These are phyloP conservation scores for Tolypocladium guangdongense DNA, from an alignment of 2,329 filamentous ascomycete genomes.

Conservation along the genomic window DNA sequence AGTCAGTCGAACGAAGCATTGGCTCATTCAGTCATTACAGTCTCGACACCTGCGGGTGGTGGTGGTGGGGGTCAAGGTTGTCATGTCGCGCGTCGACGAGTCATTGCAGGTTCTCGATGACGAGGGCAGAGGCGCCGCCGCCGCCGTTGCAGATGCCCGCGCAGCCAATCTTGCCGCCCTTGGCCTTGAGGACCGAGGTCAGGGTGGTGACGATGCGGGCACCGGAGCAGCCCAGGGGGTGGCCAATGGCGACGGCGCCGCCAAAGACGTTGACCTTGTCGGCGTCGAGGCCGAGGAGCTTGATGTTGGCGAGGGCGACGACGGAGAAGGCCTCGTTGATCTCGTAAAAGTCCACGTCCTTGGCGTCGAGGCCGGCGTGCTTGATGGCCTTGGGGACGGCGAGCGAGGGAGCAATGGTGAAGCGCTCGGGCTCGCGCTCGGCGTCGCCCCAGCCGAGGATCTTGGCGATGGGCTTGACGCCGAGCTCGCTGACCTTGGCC, in stretches of 20 bases:
- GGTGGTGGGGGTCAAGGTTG: conserved; percentile 17
- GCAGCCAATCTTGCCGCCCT: conserved; percentile 86
- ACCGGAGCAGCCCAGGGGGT: conserved; percentile 87
- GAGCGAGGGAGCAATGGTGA: conserved; percentile 86
- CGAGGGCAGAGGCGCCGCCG: conserved; percentile 85
- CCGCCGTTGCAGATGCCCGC: conserved; percentile 98
- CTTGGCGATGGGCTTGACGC: conserved; percentile 85
- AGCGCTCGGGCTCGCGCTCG: conserved; percentile 81
- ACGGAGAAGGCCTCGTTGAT: conserved; percentile 99
- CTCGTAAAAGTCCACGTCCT: conserved; percentile 84
- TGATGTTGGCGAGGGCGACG: conserved; percentile 91
- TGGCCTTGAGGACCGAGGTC: conserved; percentile 77
- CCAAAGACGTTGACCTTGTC: conserved; percentile 94
- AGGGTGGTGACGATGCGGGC: conserved; percentile 89
- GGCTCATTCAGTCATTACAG: conserved; percentile 4
- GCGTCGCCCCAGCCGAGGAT: conserved; percentile 97
- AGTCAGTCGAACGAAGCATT: neutral
- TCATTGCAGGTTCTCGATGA: conserved; percentile 66
- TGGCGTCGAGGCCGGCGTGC: conserved; percentile 73
- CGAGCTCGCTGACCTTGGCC: conserved; percentile 83
- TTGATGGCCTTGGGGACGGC: conserved; percentile 96
- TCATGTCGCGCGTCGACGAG: conserved; percentile 18
- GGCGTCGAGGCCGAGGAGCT: conserved; percentile 67
- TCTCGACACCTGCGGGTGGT: conserved; percentile 1
- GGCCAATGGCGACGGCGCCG: conserved; percentile 89